These are phyloP conservation scores for Erysimum cheiranthoides DNA, from an alignment of 345 rosid species.

Conservation along the genomic window DNA sequence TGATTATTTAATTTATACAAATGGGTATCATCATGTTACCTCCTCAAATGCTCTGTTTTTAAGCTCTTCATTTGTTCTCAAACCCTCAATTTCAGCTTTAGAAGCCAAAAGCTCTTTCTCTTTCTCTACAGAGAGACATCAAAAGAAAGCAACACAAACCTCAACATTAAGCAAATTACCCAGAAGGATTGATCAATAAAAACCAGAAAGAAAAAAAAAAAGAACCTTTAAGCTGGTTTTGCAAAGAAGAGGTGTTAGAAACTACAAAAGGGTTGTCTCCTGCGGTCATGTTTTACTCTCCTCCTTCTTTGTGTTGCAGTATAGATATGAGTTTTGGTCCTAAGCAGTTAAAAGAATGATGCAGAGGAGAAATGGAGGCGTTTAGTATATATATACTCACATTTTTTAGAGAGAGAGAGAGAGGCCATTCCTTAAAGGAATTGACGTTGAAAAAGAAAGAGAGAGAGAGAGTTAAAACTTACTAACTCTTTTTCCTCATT, in stretches of 20 bases:
- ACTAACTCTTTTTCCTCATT: constrained; percentile 53
- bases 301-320: constrained; percentile 28
- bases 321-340: constrained; percentile 21
- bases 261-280: constrained; percentile 71
- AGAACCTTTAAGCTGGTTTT: constrained; percentile 75
- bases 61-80: constrained; percentile 65
- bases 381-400: constrained; percentile 26
- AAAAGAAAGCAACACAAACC: constrained; percentile 5
- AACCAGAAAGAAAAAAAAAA: constrained; percentile 29
- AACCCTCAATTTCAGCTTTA: constrained; percentile 66
- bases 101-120: constrained; percentile 60
- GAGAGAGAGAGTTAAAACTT: constrained; percentile 36
- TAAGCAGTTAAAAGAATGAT: neutral
- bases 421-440: constrained; percentile 65
- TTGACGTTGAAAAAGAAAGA: constrained; percentile 56
- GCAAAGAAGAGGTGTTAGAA: constrained; percentile 68
- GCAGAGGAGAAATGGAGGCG: constrained; percentile 16
- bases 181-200: constrained; percentile 5
- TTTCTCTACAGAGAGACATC: constrained; percentile 56
- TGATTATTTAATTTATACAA: neutral
- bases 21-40: constrained; percentile 48
- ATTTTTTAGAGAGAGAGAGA: constrained; percentile 21
- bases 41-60: constrained; percentile 74
- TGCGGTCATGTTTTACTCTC: constrained; percentile 51
- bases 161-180: constrained; percentile 12